phyloP scores from a whole-genome alignment of 176 grass and related monocot species.

The Bonia amplexicaulis region DNA sequence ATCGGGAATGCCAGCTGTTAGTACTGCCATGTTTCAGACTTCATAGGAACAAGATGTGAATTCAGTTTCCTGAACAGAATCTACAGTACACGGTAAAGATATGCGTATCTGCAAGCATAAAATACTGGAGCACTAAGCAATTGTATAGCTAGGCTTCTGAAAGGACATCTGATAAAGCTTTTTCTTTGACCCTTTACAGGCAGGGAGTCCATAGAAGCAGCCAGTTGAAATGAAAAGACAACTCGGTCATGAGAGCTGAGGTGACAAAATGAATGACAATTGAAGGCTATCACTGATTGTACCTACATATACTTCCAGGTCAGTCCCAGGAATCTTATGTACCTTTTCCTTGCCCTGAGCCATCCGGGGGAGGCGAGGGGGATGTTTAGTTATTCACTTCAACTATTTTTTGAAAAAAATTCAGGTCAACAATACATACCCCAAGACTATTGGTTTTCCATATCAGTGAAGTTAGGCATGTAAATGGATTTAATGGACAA shows the following conservation, averaged over 20 bases:
- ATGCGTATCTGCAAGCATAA: constrained; percentile 7
- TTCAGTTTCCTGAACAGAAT: constrained; percentile 6
- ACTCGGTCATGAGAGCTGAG: background rate
- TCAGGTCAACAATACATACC: background rate
- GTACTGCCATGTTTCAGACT: background rate
- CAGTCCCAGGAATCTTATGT: constrained; percentile 29
- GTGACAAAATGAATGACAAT: constrained; percentile 16
- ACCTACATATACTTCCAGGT: constrained; percentile 12
- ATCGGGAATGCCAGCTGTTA: background rate
- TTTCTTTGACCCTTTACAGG: background rate
- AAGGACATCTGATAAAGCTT: constrained; percentile 22
- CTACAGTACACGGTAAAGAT: background rate
- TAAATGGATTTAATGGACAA: background rate
- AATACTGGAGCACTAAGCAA: constrained; percentile 25
- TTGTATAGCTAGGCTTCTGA: constrained; percentile 15
- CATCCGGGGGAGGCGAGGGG: background rate
- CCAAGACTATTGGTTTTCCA: background rate
- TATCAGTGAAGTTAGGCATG: background rate
- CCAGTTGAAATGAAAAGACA: constrained; percentile 8
- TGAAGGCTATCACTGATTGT: constrained; percentile 26
- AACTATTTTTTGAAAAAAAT: background rate
- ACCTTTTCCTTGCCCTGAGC: background rate
- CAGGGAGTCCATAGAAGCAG: background rate
- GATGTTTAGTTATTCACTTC: background rate
- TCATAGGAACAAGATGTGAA: background rate